Evolutionary conservation across 176 grass and related monocot genomes (phyloP).

Genomic region (Microstegium vimineum): DNA sequence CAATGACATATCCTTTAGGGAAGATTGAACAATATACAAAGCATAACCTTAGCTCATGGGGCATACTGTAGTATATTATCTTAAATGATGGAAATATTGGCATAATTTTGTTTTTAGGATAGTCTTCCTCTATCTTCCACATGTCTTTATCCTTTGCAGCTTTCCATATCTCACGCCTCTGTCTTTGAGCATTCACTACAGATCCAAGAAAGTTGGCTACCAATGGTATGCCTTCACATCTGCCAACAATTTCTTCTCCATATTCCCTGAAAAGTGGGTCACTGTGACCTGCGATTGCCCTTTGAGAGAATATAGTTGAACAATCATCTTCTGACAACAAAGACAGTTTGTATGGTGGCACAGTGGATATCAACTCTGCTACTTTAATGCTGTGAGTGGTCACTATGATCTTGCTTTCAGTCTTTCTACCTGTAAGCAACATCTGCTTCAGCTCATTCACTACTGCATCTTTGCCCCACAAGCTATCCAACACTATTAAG

Average conservation of each 20-base stretch:
- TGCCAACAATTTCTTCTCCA: conserved; percentile 44
- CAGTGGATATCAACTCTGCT: conserved; percentile 38
- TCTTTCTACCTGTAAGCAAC: conserved; percentile 32
- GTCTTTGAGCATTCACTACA: conserved; percentile 41
- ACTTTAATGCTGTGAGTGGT: conserved; percentile 51
- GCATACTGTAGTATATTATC: conserved; percentile 49
- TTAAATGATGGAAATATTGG: conserved; percentile 40
- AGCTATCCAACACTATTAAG: conserved; percentile 41
- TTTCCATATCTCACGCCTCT: conserved; percentile 35
- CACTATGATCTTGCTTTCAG: conserved; percentile 46
- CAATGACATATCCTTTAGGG: conserved; percentile 42
- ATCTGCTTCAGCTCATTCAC: conserved; percentile 41
- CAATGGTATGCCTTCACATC: conserved; percentile 41
- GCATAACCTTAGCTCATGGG: conserved; percentile 47
- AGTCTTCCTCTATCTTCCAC: conserved; percentile 49
- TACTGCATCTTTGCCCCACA: conserved; percentile 43
- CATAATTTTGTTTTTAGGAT: conserved; percentile 31
- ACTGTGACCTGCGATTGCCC: conserved; percentile 24
- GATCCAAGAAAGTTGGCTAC: conserved; percentile 47
- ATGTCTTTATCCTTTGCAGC: conserved; percentile 36
- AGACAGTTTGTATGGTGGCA: conserved; percentile 18
- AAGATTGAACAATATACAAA: conserved; percentile 58
- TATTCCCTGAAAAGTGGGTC: conserved; percentile 39
- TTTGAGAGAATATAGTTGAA: conserved; percentile 44
- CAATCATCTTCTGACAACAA: conserved; percentile 42